These are phyloP conservation scores for Glycine tomentella DNA, from an alignment of 306 rosid genomes.

Conservation along the genomic window DNA sequence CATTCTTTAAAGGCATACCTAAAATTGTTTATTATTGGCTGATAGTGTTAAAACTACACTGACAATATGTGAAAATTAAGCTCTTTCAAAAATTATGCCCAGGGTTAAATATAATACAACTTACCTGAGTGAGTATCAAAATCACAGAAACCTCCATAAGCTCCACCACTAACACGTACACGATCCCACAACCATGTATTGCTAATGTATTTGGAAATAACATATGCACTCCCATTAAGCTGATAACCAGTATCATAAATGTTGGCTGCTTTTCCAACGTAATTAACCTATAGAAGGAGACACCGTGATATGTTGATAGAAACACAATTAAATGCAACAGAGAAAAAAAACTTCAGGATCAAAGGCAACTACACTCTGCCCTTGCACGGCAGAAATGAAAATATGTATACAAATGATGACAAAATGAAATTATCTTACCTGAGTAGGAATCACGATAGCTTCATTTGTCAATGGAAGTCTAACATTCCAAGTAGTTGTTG, in stretches of 20 bases:
- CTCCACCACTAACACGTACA: slow-evolving; percentile 97
- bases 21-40: background rate
- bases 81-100: slow-evolving; percentile 15
- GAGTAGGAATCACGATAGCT: slow-evolving; percentile 93
- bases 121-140: slow-evolving; percentile 96
- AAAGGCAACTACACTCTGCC: background rate
- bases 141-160: slow-evolving; percentile 97
- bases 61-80: background rate
- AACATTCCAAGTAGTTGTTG: slow-evolving; percentile 63
- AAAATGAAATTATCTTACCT: slow-evolving; percentile 60
- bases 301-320: slow-evolving; percentile 44
- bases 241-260: slow-evolving; percentile 79
- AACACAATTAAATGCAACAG: slow-evolving; percentile 2
- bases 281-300: slow-evolving; percentile 78
- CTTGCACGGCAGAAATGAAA: slow-evolving; percentile 24
- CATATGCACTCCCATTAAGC: slow-evolving; percentile 93
- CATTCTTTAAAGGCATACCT: background rate
- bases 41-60: background rate
- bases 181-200: slow-evolving; percentile 99
- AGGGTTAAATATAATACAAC: slow-evolving; percentile 2
- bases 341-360: slow-evolving; percentile 5
- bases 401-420: slow-evolving; percentile 23
- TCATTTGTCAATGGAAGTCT: slow-evolving; percentile 74
- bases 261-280: slow-evolving; percentile 95
- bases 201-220: slow-evolving; percentile 84